These are phyloP conservation scores for Colletotrichum sp. DNA, from an alignment of 2,329 filamentous ascomycete species.

Conservation along the genomic window DNA sequence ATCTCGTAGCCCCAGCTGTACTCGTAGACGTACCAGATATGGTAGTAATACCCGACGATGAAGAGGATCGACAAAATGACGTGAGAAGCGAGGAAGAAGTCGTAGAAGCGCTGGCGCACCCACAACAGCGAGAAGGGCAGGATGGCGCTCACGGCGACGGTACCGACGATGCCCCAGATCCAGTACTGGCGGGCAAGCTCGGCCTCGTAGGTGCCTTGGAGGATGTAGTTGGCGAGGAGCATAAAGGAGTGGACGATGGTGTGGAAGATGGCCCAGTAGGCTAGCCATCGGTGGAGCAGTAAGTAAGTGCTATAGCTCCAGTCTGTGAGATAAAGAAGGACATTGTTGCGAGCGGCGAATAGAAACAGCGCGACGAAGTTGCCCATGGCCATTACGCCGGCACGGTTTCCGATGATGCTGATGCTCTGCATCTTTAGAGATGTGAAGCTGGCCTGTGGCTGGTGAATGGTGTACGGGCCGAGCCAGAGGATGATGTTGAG, in stretches of 20 bases:
- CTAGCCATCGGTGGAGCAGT: slow-evolving; percentile 16
- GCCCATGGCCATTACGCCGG: slow-evolving; percentile 7
- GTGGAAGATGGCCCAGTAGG: slow-evolving; percentile 5
- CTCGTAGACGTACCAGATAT: slow-evolving; percentile 26
- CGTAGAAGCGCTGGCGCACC: slow-evolving; percentile 26
- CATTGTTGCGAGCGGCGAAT: slow-evolving; percentile 3
- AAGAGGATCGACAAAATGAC: slow-evolving; percentile 24
- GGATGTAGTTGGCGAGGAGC: neutral
- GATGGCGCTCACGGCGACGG: slow-evolving; percentile 17
- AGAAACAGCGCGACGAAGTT: slow-evolving; percentile 9
- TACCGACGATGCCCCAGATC: slow-evolving; percentile 25
- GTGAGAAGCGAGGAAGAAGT: slow-evolving; percentile 27
- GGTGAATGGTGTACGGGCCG: slow-evolving; percentile 31
- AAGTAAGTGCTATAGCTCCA: slow-evolving; percentile 12
- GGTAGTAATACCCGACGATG: slow-evolving; percentile 25
- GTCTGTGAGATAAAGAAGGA: neutral
- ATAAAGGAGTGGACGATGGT: slow-evolving; percentile 7
- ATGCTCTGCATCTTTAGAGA: slow-evolving; percentile 30
- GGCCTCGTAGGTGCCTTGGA: neutral
- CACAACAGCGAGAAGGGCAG: slow-evolving; percentile 20
- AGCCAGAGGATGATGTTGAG: slow-evolving; percentile 38
- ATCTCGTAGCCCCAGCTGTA: slow-evolving; percentile 27
- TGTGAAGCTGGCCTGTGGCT: slow-evolving; percentile 30
- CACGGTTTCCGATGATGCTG: slow-evolving; percentile 29
- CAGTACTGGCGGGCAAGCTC: slow-evolving; percentile 22